Conservation (phyloP, 2,329 filamentous ascomycete genomes). For the Aureobasidium sp. region DNA sequence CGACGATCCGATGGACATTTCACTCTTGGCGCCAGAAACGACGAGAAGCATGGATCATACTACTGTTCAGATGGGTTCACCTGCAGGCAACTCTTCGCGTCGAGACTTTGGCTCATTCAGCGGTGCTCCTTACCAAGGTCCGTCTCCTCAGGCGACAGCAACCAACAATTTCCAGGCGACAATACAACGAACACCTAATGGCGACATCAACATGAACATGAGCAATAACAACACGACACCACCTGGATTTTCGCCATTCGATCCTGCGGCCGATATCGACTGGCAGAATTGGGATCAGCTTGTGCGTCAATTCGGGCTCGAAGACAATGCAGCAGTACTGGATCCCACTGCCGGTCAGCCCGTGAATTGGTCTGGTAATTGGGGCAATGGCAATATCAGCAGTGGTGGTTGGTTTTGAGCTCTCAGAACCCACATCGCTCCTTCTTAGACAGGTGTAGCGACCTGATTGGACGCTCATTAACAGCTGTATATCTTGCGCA, state of each 20-base stretch:
- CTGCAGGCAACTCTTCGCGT: background rate
- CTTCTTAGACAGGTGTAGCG: too few relatives aligned
- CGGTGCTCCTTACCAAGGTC: background rate
- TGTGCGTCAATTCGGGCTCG: slow-evolving; percentile 38
- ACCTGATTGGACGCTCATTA: too few relatives aligned
- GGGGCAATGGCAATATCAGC: slow-evolving; percentile 11
- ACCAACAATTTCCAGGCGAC: background rate
- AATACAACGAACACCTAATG: background rate
- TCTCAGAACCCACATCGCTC: too few relatives aligned
- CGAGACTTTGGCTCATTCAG: background rate
- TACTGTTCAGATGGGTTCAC: background rate
- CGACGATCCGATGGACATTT: slow-evolving; percentile 15
- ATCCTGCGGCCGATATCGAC: slow-evolving; percentile 33
- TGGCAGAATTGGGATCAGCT: slow-evolving; percentile 43
- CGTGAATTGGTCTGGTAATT: slow-evolving; percentile 16
- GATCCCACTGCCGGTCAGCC: background rate
- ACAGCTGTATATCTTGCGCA: too few relatives aligned
- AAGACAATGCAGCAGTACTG: slow-evolving; percentile 23
- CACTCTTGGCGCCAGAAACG: background rate
- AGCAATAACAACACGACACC: background rate
- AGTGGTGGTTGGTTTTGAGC: background rate
- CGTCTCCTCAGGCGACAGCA: background rate
- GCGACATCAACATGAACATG: background rate
- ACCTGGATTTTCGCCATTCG: slow-evolving; percentile 20
- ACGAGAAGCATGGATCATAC: background rate